Base-by-base conservation (phyloP, 108 stramenopile species). In the Cyclotella atomus region DNA sequence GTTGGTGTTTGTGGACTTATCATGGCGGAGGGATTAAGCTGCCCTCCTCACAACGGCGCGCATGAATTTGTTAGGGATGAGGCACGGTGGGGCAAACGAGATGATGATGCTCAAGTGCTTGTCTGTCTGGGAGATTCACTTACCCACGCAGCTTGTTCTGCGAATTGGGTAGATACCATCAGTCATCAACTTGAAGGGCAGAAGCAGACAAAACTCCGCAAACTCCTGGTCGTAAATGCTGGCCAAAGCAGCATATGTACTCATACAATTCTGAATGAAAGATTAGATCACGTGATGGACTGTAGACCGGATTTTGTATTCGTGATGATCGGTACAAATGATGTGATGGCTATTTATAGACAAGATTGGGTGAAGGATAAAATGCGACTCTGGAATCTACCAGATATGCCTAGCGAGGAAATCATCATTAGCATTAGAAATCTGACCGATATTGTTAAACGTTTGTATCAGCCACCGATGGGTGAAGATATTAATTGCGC, bases 81-180 rank as follows among this genome's bases (percentile, higher is more conserved):
- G 1, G 3, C n/a, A 24, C 35, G 17, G 21, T 25, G 24, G n/a
- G 36, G 61, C 16, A 62, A 62, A 8, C 25, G 59, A 59, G 59
- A 59, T 17, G 59, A 59, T 17, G 59, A 62, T 38, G 61, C 34
- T 6, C 12, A 23, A 38, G 57, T 68, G 15, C 66, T 68, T 27
- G 66, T 68, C 9, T 68, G 66, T 35, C 21, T 68, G 21, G 66
- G 66, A n/a, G 66, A 68, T 54, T 68, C 66, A 33, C 55, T 68
- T 7, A 68, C 66, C 15, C 66, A 68, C 57, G 66, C 56, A 19
- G 57, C 57, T 7, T 68, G 66, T 23, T 68, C 66, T 34, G 66
- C 66, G 21, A 68, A 68, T 35, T 68, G 59, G 57, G 66, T 68
- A 19, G 66, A 68, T 59, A 30, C 29, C 2, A 59, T 35, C 59